Percentiles rank a stretch among this genome's conserved stretches.
Evolutionary conservation across 257 asterid species (phyloP).

Genomic region (Fraxinus pennsylvanica): DNA sequence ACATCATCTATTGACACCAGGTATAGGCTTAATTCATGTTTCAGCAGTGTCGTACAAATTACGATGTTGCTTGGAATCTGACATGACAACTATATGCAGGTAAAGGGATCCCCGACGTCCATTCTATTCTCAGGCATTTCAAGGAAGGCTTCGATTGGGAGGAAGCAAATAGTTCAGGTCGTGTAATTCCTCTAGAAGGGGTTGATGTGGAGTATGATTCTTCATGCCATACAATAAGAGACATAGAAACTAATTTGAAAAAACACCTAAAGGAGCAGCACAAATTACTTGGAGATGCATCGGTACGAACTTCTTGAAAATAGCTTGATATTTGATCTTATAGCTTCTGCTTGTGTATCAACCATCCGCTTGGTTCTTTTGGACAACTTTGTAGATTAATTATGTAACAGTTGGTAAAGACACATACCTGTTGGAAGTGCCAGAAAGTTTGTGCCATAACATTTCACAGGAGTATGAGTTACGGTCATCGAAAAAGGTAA

Average conservation of each 20-base stretch:
- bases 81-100: conserved; percentile 46
- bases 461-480: conserved; percentile 81
- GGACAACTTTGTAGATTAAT: conserved; percentile 51
- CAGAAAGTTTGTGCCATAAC: conserved; percentile 66
- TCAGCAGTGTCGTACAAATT: conserved; percentile 9
- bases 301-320: conserved; percentile 52
- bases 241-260: conserved; percentile 60
- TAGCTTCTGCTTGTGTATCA: conserved; percentile 10
- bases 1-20: conserved; percentile 66
- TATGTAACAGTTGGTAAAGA: conserved; percentile 90
- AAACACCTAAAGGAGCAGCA: conserved; percentile 84
- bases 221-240: conserved; percentile 68
- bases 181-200: conserved; percentile 88
- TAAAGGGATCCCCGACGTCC: conserved; percentile 62
- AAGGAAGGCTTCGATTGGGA: conserved; percentile 95
- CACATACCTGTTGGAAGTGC: conserved; percentile 87
- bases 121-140: conserved; percentile 64
- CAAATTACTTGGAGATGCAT: conserved; percentile 72
- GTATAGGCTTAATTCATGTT: conserved; percentile 40
- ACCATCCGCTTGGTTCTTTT: conserved; percentile 15
- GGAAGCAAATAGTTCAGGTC: conserved; percentile 90
- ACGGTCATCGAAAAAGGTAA: conserved; percentile 88
- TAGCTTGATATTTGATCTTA: conserved; percentile 12
- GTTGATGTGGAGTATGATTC: conserved; percentile 88
- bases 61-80: conserved; percentile 33